Percentiles rank a stretch among this genome's conserved stretches.
Evolutionary conservation across 2,329 filamentous ascomycete species (phyloP).

Genomic region (Beauveria bassiana): DNA sequence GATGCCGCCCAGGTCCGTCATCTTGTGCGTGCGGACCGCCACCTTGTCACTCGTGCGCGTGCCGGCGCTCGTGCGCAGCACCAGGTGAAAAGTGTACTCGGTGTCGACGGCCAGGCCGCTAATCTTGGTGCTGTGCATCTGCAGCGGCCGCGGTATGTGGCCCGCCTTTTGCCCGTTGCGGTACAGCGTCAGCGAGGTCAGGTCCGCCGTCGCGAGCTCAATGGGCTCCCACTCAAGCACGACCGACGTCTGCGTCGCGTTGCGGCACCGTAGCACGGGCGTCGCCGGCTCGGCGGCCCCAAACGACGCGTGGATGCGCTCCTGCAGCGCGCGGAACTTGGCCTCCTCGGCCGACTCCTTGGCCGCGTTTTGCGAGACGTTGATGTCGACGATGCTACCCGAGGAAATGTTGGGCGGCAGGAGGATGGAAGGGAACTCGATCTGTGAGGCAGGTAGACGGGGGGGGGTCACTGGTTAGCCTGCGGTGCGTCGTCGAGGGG

Average conservation of each 20-base stretch:
- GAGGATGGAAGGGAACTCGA: constrained; percentile 97
- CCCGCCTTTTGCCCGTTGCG: constrained; percentile 96
- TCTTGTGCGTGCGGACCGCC: constrained; percentile 87
- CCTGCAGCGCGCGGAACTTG: constrained; percentile 78
- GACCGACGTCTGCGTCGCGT: constrained; percentile 96
- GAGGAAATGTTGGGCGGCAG: constrained; percentile 92
- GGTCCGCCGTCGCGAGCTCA: constrained; percentile 81
- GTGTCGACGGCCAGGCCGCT: constrained; percentile 92
- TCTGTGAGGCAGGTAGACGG: constrained; percentile 44
- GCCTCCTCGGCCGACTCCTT: constrained; percentile 70
- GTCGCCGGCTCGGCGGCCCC: constrained; percentile 69
- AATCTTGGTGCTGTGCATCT: constrained; percentile 94
- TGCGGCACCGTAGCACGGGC: constrained; percentile 81
- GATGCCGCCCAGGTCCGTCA: constrained; percentile 94
- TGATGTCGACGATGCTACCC: constrained; percentile 96
- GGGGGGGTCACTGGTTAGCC: constrained; percentile 14
- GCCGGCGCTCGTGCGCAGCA: constrained; percentile 83
- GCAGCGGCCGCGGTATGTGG: constrained; percentile 78
- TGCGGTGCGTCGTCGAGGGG: not conserved
- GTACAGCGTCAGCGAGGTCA: constrained; percentile 83
- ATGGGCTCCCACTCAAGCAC: constrained; percentile 98
- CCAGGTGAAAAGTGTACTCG: constrained; percentile 90
- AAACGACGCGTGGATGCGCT: constrained; percentile 79
- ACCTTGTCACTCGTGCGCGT: constrained; percentile 79
- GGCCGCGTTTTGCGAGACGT: constrained; percentile 75